phyloP scores from a whole-genome alignment of 352 stramenopile genomes.

The Globisporangium nagaii region DNA sequence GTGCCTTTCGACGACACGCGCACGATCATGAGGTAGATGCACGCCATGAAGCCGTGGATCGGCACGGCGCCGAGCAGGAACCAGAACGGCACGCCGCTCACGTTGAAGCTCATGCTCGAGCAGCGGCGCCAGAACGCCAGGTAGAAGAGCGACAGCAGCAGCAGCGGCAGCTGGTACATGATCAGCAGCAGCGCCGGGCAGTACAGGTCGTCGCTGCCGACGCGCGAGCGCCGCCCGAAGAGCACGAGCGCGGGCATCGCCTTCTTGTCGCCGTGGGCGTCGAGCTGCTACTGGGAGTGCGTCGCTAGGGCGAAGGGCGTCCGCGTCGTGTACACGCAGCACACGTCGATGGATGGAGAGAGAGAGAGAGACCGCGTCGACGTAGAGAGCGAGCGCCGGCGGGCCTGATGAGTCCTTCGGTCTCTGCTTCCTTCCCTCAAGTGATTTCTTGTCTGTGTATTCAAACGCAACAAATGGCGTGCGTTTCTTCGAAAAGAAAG shows the following conservation, averaged over 20 bases:
- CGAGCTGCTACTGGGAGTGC: not conserved
- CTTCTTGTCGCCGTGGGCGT: not conserved
- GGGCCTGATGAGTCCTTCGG: too few relatives aligned
- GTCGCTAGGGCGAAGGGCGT: not conserved
- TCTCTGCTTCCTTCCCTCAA: too few relatives aligned
- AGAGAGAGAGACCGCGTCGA: too few relatives aligned
- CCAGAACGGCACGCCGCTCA: conserved; percentile 67
- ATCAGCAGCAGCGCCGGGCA: conserved; percentile 75
- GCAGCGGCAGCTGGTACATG: conserved; percentile 68
- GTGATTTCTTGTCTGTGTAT: too few relatives aligned
- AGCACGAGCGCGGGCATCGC: conserved; percentile 80
- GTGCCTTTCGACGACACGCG: conserved; percentile 79
- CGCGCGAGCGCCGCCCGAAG: conserved; percentile 73
- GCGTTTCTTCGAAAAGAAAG: too few relatives aligned
- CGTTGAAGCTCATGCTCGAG: conserved; percentile 57
- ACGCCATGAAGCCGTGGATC: conserved; percentile 73
- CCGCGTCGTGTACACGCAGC: not conserved
- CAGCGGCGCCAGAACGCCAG: conserved; percentile 55
- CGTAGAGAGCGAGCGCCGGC: too few relatives aligned
- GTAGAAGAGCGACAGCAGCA: conserved; percentile 61
- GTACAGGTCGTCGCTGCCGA: conserved; percentile 84
- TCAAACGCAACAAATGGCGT: too few relatives aligned
- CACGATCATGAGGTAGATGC: conserved; percentile 84
- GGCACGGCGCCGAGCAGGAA: conserved; percentile 64
- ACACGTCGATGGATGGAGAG: too few relatives aligned